These are phyloP conservation scores for Nicotiana benthamiana DNA, from an alignment of 257 asterid genomes.

Conservation along the genomic window DNA sequence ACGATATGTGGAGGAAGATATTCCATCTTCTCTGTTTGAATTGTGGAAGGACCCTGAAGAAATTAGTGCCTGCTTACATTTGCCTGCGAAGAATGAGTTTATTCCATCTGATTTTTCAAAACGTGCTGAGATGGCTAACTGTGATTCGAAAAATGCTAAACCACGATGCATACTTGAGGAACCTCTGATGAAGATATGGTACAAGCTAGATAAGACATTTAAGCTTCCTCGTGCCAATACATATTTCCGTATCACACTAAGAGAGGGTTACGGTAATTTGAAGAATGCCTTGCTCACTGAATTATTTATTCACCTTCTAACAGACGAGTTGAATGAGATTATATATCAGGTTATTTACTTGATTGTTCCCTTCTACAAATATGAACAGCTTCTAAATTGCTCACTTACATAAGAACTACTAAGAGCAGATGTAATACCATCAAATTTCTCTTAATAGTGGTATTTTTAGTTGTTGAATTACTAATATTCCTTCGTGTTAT, in stretches of 20 bases:
- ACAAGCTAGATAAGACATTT: slow-evolving; percentile 79
- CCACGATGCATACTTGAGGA: slow-evolving; percentile 85
- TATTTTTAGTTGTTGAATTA: background rate
- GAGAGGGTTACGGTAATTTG: slow-evolving; percentile 65
- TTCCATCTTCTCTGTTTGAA: slow-evolving; percentile 63
- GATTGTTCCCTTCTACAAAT: slow-evolving; percentile 11
- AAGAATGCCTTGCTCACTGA: slow-evolving; percentile 73
- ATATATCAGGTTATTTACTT: slow-evolving; percentile 69
- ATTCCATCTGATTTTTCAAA: slow-evolving; percentile 84
- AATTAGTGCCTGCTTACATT: slow-evolving; percentile 59
- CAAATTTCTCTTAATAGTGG: background rate
- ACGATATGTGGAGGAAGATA: slow-evolving; percentile 67
- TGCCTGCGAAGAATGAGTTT: slow-evolving; percentile 77
- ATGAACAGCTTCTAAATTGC: background rate
- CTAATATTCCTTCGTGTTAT: background rate
- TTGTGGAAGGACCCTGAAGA: slow-evolving; percentile 73
- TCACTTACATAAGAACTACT: background rate
- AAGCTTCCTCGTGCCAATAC: slow-evolving; percentile 96
- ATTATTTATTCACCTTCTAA: slow-evolving; percentile 68
- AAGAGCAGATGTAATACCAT: background rate
- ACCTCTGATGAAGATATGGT: slow-evolving; percentile 78
- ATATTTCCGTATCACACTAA: slow-evolving; percentile 81
- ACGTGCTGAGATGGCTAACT: slow-evolving; percentile 39
- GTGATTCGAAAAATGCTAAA: slow-evolving; percentile 26
- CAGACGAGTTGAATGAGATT: slow-evolving; percentile 94